A percentile compares a stretch with the other conserved stretches of the same genome.
phyloP scores from a whole-genome alignment of 2,329 filamentous ascomycete genomes.

The Mycosphaerella sp. region DNA sequence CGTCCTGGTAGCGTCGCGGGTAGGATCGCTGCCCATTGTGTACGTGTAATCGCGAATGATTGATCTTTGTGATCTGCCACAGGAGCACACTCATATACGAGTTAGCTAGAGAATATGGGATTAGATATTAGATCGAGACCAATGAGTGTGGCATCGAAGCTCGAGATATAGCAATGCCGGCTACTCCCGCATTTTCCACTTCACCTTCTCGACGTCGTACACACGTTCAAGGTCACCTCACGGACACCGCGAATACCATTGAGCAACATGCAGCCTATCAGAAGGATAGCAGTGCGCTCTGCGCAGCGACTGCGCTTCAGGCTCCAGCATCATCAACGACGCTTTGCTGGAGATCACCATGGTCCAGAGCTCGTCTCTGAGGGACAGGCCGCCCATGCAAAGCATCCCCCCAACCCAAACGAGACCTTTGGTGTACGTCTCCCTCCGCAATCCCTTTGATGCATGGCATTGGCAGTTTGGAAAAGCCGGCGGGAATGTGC shows the following conservation, averaged over 20 bases:
- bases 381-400: constrained; percentile 31
- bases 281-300: constrained; percentile 40
- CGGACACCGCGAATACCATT: background rate
- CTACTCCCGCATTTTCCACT: background rate
- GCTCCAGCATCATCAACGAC: constrained; percentile 36
- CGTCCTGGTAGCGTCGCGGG: too few relatives aligned
- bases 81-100: too few relatives aligned
- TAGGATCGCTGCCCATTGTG: too few relatives aligned
- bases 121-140: too few relatives aligned
- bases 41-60: too few relatives aligned
- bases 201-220: background rate
- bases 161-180: too few relatives aligned
- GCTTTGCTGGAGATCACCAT: constrained; percentile 37
- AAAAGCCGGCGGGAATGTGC: background rate
- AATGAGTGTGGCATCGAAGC: too few relatives aligned
- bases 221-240: too few relatives aligned
- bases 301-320: constrained; percentile 35
- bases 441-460: background rate
- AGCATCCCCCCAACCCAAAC: constrained; percentile 35
- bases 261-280: constrained; percentile 42
- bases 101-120: too few relatives aligned
- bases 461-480: background rate
- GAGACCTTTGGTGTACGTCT: constrained; percentile 49
- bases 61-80: too few relatives aligned
- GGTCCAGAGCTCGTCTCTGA: constrained; percentile 31